A percentile compares a stretch with the other conserved stretches of the same genome.
Evolutionary conservation across 2,329 filamentous ascomycete genomes (phyloP).

Genomic region (Stemphylium lycopersici): DNA sequence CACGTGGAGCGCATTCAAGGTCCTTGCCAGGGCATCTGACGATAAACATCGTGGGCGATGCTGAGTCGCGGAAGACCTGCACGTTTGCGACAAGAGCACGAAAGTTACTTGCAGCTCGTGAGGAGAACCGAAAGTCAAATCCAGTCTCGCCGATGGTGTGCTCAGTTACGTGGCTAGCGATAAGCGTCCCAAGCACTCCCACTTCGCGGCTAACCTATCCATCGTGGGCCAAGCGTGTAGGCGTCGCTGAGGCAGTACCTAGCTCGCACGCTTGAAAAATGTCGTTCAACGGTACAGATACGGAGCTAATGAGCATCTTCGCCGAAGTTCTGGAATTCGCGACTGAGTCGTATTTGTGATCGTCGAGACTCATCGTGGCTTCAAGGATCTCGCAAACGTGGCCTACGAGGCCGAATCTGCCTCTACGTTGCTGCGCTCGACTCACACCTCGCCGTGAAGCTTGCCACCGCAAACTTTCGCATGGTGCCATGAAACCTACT

Average conservation of each 20-base stretch:
- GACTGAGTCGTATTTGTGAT: too few relatives aligned
- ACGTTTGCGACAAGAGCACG: background rate
- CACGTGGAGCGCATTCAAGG: too few relatives aligned
- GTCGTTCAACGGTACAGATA: background rate
- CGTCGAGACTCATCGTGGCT: too few relatives aligned
- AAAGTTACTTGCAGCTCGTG: background rate
- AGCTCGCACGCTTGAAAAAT: too few relatives aligned
- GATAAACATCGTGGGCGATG: background rate
- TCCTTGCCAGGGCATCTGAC: background rate
- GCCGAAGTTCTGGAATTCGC: too few relatives aligned
- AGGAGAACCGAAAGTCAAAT: constrained; percentile 7
- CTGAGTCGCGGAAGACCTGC: background rate
- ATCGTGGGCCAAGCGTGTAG: too few relatives aligned
- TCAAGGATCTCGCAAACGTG: too few relatives aligned
- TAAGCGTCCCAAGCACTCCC: background rate
- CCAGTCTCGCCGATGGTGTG: background rate
- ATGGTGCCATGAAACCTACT: background rate
- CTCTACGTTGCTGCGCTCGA: too few relatives aligned
- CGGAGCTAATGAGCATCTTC: background rate
- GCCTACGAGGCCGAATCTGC: too few relatives aligned
- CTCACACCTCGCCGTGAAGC: too few relatives aligned
- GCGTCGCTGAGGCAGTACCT: too few relatives aligned
- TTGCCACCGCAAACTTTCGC: background rate
- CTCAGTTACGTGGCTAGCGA: background rate
- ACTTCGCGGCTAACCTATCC: too few relatives aligned